These are phyloP conservation scores for Scenedesmus sp. DNA, from an alignment of 163 green algal species.

Conservation along the genomic window DNA sequence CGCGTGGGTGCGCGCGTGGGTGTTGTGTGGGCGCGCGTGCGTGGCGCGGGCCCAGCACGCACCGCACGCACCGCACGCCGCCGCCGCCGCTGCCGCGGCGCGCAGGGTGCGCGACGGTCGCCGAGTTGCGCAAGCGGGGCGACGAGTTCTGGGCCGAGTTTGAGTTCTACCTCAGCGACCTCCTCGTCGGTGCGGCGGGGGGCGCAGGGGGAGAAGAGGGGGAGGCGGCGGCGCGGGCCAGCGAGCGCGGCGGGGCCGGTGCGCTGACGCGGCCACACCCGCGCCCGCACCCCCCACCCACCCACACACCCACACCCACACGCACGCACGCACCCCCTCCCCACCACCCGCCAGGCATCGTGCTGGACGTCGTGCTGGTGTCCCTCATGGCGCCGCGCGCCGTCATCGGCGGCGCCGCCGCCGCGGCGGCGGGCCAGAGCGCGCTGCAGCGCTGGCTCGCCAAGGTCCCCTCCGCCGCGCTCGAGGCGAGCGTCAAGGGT, in stretches of 20 bases:
- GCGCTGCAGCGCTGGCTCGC: constrained; percentile 50
- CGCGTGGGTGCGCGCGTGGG: too few relatives aligned
- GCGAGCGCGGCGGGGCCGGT: too few relatives aligned
- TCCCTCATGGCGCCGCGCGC: constrained; percentile 86
- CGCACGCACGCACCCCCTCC: too few relatives aligned
- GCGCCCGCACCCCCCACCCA: too few relatives aligned
- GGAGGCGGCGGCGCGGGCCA: too few relatives aligned
- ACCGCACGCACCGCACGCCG: too few relatives aligned
- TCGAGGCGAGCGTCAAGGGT: constrained; percentile 62
- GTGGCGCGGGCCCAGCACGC: too few relatives aligned
- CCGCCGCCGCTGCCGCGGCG: too few relatives aligned
- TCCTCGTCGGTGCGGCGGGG: constrained; percentile 77
- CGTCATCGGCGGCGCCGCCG: constrained; percentile 60
- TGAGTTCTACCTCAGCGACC: constrained; percentile 94
- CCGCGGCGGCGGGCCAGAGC: constrained; percentile 40
- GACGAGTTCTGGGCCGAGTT: constrained; percentile 94
- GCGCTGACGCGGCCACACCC: too few relatives aligned
- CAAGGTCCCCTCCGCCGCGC: constrained; percentile 71
- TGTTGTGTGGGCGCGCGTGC: too few relatives aligned
- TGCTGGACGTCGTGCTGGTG: constrained; percentile 92
- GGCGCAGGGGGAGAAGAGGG: not conserved
- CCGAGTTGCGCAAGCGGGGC: constrained; percentile 92
- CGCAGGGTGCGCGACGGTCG: constrained; percentile 88
- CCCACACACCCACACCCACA: not conserved
- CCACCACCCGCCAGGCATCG: constrained; percentile 59